These are phyloP conservation scores for Arthroderma sp. DNA, from an alignment of 2,329 filamentous ascomycete species.

Conservation along the genomic window DNA sequence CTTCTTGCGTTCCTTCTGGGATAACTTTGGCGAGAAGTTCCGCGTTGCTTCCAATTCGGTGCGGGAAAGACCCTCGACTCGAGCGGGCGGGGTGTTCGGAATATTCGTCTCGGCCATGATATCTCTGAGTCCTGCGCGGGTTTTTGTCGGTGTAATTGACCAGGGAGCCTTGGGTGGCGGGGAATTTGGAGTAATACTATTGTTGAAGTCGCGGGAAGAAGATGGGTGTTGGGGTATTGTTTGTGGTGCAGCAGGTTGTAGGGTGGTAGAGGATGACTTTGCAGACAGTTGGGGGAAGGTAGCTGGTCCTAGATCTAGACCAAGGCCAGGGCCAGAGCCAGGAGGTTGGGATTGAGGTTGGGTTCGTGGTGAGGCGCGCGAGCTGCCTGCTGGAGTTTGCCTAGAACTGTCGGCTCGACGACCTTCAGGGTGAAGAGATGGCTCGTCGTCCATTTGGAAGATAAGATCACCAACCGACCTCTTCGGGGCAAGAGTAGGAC, in stretches of 20 bases:
- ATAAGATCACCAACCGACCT: constrained; percentile 65
- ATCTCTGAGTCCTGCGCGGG: constrained; percentile 61
- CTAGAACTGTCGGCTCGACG: not conserved
- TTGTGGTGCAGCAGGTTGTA: not conserved
- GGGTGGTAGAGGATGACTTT: not conserved
- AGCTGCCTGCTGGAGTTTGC: not conserved
- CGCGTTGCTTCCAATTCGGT: constrained; percentile 29
- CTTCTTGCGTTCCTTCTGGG: constrained; percentile 85
- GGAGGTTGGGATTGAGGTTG: not conserved
- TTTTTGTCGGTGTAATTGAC: constrained; percentile 44
- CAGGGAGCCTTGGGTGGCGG: constrained; percentile 36
- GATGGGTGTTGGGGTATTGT: not conserved
- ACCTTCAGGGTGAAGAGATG: not conserved
- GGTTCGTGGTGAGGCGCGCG: not conserved
- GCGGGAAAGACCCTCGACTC: constrained; percentile 38
- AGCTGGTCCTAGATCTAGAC: not conserved
- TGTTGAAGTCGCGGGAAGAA: constrained; percentile 15
- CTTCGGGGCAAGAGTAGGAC: constrained; percentile 56
- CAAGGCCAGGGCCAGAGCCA: not conserved
- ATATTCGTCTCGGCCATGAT: constrained; percentile 56
- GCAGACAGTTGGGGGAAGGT: not conserved
- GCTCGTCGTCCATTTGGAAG: constrained; percentile 76
- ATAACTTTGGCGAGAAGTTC: constrained; percentile 50
- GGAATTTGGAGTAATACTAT: constrained; percentile 16
- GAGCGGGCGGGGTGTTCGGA: constrained; percentile 41